phyloP scores from a whole-genome alignment of 305 asterid species.

The Solanum aculeatissimum region DNA sequence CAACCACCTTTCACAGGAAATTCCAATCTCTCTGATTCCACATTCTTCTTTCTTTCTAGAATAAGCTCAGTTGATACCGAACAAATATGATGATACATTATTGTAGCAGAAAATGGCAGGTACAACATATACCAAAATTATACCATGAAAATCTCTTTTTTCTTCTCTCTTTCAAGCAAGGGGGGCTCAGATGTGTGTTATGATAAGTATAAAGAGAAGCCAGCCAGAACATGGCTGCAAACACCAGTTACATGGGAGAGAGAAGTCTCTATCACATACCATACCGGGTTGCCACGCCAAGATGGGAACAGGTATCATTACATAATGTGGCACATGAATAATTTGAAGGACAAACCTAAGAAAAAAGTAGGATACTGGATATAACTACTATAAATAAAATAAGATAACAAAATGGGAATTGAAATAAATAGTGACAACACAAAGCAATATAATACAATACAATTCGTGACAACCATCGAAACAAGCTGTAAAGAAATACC shows the following conservation, averaged over 20 bases:
- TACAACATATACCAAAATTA: not conserved
- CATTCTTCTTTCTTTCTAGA: not conserved
- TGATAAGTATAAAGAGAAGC: not conserved
- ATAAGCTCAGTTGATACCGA: not conserved
- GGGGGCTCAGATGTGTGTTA: no score
- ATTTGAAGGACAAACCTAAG: not conserved
- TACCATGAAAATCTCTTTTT: no score
- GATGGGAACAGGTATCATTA: not conserved
- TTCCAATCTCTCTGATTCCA: no score
- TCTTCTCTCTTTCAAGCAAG: no score
- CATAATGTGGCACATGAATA: not conserved
- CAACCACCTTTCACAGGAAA: no score
- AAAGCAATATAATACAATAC: not conserved
- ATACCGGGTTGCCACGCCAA: not conserved
- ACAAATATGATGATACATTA: not conserved
- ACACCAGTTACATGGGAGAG: not conserved
- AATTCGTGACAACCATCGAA: not conserved
- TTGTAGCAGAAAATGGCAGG: not conserved
- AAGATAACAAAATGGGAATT: not conserved
- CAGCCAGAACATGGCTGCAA: slow-evolving; percentile 33
- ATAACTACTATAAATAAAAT: not conserved
- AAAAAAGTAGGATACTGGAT: not conserved
- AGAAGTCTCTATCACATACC: not conserved
- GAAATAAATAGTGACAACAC: not conserved
- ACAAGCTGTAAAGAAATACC: not conserved